These are phyloP conservation scores for Paspalum vaginatum DNA, from an alignment of 176 grass and related monocot genomes.

Conservation along the genomic window DNA sequence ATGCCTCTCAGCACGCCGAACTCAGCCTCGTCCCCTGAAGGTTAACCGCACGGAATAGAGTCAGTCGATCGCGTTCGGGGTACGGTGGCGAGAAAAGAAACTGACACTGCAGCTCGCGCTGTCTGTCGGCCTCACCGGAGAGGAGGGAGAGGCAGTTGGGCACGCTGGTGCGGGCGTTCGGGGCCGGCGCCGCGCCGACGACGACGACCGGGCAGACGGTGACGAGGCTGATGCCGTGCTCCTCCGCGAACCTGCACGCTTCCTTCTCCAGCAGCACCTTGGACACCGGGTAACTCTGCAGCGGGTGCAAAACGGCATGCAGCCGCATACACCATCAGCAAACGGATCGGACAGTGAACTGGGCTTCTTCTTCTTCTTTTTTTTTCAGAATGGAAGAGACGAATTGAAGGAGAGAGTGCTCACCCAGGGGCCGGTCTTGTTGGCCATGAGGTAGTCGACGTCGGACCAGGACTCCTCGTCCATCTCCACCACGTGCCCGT, in stretches of 20 bases:
- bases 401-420: too few relatives aligned
- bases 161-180: background rate
- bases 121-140: conserved; percentile 50
- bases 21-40: conserved; percentile 44
- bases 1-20: conserved; percentile 44
- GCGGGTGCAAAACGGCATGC: background rate
- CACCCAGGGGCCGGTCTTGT: conserved; percentile 2
- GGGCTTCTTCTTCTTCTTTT: too few relatives aligned
- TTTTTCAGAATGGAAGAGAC: too few relatives aligned
- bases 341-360: too few relatives aligned
- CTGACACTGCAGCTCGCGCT: conserved; percentile 31
- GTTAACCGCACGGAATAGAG: background rate
- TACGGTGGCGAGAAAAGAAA: background rate
- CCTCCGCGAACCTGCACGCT: conserved; percentile 45
- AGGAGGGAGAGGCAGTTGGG: conserved; percentile 43
- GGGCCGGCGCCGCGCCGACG: conserved; percentile 34
- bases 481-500: conserved; percentile 31
- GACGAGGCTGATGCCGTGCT: conserved; percentile 59
- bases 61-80: background rate
- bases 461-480: conserved; percentile 71
- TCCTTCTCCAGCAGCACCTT: conserved; percentile 68
- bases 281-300: conserved; percentile 30
- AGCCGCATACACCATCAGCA: conserved; percentile 25
- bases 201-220: conserved; percentile 37
- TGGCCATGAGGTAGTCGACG: conserved; percentile 35